These are phyloP conservation scores for Sporisorium scitamineum DNA, from an alignment of 1,284 basidiomycete genomes.

Conservation along the genomic window DNA sequence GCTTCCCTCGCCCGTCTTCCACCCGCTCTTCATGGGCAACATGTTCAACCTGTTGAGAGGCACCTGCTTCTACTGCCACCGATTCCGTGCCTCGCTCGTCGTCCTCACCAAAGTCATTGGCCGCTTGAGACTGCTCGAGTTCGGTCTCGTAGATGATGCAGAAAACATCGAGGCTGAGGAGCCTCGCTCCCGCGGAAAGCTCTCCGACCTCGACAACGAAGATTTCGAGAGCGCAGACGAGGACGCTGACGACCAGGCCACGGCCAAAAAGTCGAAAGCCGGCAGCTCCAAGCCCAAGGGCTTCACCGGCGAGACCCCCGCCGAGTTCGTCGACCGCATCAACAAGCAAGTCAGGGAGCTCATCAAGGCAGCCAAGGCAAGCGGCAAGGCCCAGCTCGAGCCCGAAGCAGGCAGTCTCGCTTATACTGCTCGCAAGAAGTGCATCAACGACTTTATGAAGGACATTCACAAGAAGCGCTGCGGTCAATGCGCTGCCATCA, in stretches of 20 bases:
- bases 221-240: conserved; percentile 49
- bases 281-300: conserved; percentile 28
- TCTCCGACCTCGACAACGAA: conserved; percentile 25
- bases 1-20: conserved; percentile 92
- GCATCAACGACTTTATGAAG: conserved; percentile 86
- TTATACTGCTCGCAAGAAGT: conserved; percentile 85
- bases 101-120: conserved; percentile 78
- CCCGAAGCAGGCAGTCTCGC: conserved; percentile 76
- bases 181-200: conserved; percentile 26
- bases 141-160: conserved; percentile 86
- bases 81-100: conserved; percentile 80
- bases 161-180: conserved; percentile 73
- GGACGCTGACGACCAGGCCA: conserved; percentile 47
- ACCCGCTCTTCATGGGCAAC: conserved; percentile 95
- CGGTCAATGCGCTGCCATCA: conserved; percentile 82
- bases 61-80: conserved; percentile 95
- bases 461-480: conserved; percentile 78
- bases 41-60: conserved; percentile 88
- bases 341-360: conserved; percentile 75
- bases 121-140: conserved; percentile 88
- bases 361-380: conserved; percentile 72
- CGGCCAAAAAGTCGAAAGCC: conserved; percentile 69
- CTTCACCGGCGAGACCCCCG: conserved; percentile 67
- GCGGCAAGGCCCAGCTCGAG: conserved; percentile 70
- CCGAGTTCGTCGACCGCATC: conserved; percentile 61